These are phyloP conservation scores for Zygotorulaspora sp. DNA, from an alignment of 805 yeast genomes.

Conservation along the genomic window DNA sequence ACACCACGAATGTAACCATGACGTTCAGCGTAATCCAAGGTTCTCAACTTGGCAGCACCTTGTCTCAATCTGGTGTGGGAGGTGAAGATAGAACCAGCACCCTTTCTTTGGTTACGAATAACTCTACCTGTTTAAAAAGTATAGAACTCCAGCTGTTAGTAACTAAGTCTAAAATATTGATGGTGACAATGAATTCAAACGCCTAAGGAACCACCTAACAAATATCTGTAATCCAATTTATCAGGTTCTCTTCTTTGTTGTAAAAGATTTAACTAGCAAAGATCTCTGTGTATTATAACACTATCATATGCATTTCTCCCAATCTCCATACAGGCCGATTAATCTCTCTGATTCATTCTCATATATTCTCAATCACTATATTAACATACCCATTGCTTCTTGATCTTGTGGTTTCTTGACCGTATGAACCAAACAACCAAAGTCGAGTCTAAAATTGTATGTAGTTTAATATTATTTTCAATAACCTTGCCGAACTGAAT, in stretches of 20 bases:
- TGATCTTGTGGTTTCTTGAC: slow-evolving; percentile 31
- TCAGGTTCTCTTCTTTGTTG: background rate
- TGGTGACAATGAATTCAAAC: too few species aligned
- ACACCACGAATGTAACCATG: slow-evolving; percentile 99
- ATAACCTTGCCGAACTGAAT: slow-evolving; percentile 1
- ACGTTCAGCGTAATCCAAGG: slow-evolving; percentile 98
- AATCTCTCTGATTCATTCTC: too few species aligned
- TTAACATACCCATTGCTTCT: slow-evolving; percentile 37
- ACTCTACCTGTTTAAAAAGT: slow-evolving; percentile 73
- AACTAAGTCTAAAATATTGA: too few species aligned
- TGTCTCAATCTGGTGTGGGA: slow-evolving; percentile 99
- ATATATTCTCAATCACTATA: slow-evolving; percentile 1
- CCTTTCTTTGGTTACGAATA: slow-evolving; percentile 99
- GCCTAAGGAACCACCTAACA: too few species aligned
- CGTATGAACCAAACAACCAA: background rate
- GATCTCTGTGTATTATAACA: too few species aligned
- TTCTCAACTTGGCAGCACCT: slow-evolving; percentile 99
- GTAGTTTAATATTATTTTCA: slow-evolving; percentile 1
- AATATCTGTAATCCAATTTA: too few species aligned
- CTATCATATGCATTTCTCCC: too few species aligned
- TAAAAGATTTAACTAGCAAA: too few species aligned
- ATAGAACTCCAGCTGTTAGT: slow-evolving; percentile 23
- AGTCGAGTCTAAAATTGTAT: background rate
- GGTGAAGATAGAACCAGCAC: slow-evolving; percentile 99
- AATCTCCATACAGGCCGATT: too few species aligned